These are phyloP conservation scores for Cochliopodium minus DNA, from an alignment of 208 protist genomes.

Conservation along the genomic window DNA sequence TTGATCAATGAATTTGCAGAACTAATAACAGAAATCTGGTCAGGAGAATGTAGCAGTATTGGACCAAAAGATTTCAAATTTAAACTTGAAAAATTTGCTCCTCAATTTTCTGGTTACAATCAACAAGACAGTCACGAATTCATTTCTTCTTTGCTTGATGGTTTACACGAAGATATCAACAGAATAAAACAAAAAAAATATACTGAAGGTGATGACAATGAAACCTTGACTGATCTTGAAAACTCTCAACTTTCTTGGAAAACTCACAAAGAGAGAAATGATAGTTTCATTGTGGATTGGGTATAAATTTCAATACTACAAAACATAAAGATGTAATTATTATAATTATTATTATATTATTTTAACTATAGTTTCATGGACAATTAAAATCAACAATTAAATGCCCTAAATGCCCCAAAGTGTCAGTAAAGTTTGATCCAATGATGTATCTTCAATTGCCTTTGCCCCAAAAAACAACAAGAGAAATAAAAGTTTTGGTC, in stretches of 20 bases:
- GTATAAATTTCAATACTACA: constrained; percentile 6
- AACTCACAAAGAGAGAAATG: constrained; percentile 56
- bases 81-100: constrained; percentile 40
- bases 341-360: constrained; percentile 3
- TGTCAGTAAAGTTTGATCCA: constrained; percentile 48
- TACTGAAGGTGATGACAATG: constrained; percentile 11
- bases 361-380: constrained; percentile 45
- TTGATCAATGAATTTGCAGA: constrained; percentile 47
- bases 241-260: too few relatives aligned
- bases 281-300: constrained; percentile 68
- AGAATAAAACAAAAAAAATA: constrained; percentile 10
- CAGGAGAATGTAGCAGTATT: constrained; percentile 35
- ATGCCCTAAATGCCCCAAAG: constrained; percentile 21
- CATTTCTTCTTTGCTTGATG: constrained; percentile 60
- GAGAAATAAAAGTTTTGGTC: not conserved
- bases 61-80: constrained; percentile 54
- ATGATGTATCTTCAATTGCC: constrained; percentile 55
- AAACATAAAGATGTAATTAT: not conserved
- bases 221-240: too few relatives aligned
- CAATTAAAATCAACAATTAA: constrained; percentile 34
- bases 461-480: constrained; percentile 21
- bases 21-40: constrained; percentile 56
- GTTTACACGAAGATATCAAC: constrained; percentile 71
- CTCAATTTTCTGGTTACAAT: constrained; percentile 41
- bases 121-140: constrained; percentile 77